Conservation (phyloP, 2,329 filamentous ascomycete species). For the Hypocreales sp. region DNA sequence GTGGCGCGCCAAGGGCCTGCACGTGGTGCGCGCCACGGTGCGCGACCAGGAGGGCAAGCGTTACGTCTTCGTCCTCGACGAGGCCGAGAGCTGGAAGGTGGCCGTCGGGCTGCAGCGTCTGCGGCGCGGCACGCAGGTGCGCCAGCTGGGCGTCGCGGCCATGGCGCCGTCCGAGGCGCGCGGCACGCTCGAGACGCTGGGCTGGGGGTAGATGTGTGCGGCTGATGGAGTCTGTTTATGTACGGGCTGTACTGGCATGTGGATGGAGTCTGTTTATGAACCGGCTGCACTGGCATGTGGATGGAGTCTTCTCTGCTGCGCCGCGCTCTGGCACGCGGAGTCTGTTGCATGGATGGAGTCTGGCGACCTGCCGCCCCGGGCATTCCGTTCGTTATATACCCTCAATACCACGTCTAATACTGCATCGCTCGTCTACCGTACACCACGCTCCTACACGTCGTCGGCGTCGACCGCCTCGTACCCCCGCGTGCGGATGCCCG, state of each 20-base stretch:
- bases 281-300: neutral
- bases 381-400: too few species aligned
- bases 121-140: constrained; percentile 42
- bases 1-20: constrained; percentile 38
- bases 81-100: constrained; percentile 55
- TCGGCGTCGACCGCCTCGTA: constrained; percentile 49
- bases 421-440: too few species aligned
- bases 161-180: constrained; percentile 39
- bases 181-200: constrained; percentile 40
- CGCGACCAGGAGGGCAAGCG: constrained; percentile 52
- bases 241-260: too few species aligned
- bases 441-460: too few species aligned
- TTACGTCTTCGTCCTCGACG: constrained; percentile 47
- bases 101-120: constrained; percentile 44
- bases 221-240: constrained; percentile 6
- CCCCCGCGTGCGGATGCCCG: constrained; percentile 32
- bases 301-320: too few species aligned
- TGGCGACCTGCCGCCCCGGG: too few species aligned
- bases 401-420: too few species aligned
- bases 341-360: too few species aligned
- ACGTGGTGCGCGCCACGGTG: constrained; percentile 47
- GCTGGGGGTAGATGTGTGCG: constrained; percentile 26
- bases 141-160: constrained; percentile 41
- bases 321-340: too few species aligned
- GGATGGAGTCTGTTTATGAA: too few species aligned